phyloP scores from a whole-genome alignment of 352 stramenopile species.

The Phytophthora aleatoria region DNA sequence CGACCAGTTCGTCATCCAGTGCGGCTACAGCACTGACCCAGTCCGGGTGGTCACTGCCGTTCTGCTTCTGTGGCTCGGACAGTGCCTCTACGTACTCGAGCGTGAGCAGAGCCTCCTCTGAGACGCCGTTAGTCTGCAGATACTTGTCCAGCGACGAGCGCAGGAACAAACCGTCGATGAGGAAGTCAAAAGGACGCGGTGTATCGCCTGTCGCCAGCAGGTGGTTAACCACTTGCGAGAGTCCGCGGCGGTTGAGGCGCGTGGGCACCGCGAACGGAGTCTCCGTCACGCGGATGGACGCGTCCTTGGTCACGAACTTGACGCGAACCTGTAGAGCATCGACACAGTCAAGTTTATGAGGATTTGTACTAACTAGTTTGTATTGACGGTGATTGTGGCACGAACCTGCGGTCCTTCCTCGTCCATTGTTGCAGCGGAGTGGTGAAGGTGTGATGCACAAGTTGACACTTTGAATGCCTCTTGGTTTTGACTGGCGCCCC shows the following conservation, averaged over 20 bases:
- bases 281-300: slow-evolving; percentile 87
- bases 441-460: slow-evolving; percentile 9
- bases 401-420: slow-evolving; percentile 45
- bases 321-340: slow-evolving; percentile 69
- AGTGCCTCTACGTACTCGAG: slow-evolving; percentile 91
- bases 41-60: slow-evolving; percentile 75
- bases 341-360: neutral
- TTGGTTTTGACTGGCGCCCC: slow-evolving; percentile 31
- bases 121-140: slow-evolving; percentile 62
- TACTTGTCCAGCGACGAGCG: slow-evolving; percentile 83
- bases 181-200: slow-evolving; percentile 86
- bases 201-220: slow-evolving; percentile 57
- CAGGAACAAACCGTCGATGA: slow-evolving; percentile 78
- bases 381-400: neutral
- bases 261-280: slow-evolving; percentile 89
- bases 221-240: slow-evolving; percentile 92
- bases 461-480: slow-evolving; percentile 23
- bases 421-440: slow-evolving; percentile 30
- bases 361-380: neutral
- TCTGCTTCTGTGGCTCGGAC: slow-evolving; percentile 69
- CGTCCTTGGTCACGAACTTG: slow-evolving; percentile 91
- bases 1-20: slow-evolving; percentile 48
- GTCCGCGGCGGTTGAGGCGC: slow-evolving; percentile 73
- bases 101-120: slow-evolving; percentile 83
- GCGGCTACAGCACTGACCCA: slow-evolving; percentile 84